These are phyloP conservation scores for Erodium trifolium DNA, from an alignment of 441 rosid genomes.

Conservation along the genomic window DNA sequence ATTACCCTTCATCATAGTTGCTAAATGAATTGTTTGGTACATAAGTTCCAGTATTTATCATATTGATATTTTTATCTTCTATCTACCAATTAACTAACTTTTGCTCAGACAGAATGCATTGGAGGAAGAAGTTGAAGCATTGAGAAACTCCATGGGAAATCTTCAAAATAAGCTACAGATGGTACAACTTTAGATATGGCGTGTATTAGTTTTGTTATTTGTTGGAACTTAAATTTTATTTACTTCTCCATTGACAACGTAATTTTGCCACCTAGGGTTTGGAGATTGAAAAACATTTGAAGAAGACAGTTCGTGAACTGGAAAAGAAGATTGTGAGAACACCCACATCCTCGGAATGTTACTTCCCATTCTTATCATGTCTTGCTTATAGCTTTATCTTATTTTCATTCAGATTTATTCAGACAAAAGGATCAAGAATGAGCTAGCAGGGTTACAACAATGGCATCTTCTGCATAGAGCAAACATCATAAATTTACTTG, in stretches of 20 bases:
- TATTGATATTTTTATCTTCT: conserved; percentile 22
- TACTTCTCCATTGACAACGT: neutral
- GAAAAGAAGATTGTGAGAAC: conserved; percentile 71
- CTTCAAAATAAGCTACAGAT: conserved; percentile 67
- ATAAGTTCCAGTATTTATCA: conserved; percentile 10
- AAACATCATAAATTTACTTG: conserved; percentile 47
- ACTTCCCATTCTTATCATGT: conserved; percentile 2
- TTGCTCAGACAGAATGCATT: conserved; percentile 92
- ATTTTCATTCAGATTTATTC: conserved; percentile 44
- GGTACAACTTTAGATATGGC: conserved; percentile 37
- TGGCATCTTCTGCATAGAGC: conserved; percentile 54
- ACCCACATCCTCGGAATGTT: neutral
- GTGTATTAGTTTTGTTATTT: neutral
- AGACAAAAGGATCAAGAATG: conserved; percentile 42
- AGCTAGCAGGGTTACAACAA: conserved; percentile 41
- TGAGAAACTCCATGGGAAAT: conserved; percentile 49
- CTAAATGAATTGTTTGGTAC: neutral
- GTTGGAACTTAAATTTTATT: conserved; percentile 11
- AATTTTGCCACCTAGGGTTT: conserved; percentile 48
- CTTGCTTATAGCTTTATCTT: conserved; percentile 21
- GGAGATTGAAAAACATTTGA: conserved; percentile 92
- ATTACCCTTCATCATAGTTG: conserved; percentile 11
- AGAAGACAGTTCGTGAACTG: conserved; percentile 60
- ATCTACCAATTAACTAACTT: conserved; percentile 51
- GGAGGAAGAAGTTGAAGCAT: conserved; percentile 67